Conservation (phyloP, 208 protist species). For the Porcisia hertigi region DNA sequence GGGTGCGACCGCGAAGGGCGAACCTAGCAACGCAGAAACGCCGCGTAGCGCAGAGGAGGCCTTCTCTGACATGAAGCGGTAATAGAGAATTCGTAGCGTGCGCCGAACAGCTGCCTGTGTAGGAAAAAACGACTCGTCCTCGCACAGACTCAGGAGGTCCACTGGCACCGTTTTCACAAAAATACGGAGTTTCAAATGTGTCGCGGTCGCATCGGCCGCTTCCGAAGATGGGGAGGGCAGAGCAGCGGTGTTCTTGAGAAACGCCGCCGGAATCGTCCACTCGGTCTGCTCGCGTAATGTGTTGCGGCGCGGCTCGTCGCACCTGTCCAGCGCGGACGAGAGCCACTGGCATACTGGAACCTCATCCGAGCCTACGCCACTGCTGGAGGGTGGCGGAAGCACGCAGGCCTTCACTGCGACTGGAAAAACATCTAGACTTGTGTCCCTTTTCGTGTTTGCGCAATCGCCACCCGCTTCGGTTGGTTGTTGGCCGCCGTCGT, state of each 20-base stretch:
- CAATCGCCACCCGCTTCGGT: not conserved
- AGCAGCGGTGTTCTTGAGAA: not conserved
- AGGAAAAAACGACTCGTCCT: conserved; percentile 40
- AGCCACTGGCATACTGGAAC: conserved; percentile 23
- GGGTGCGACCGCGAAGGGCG: not conserved
- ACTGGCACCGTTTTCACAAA: conserved; percentile 65
- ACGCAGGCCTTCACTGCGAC: conserved; percentile 28
- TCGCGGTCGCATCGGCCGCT: not conserved
- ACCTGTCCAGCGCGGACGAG: conserved; percentile 3
- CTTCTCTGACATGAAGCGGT: conserved; percentile 31
- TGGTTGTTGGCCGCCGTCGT: not conserved
- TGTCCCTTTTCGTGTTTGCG: not conserved
- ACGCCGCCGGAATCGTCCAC: conserved; percentile 16
- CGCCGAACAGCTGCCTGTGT: conserved; percentile 40
- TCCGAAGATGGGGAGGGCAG: not conserved
- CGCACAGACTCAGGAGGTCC: conserved; percentile 42
- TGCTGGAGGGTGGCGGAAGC: conserved; percentile 6
- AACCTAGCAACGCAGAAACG: not conserved
- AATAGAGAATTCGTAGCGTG: conserved; percentile 46
- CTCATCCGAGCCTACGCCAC: conserved; percentile 6
- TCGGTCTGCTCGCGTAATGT: conserved; percentile 16
- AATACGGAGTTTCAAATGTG: conserved; percentile 38
- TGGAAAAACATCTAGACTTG: conserved; percentile 17
- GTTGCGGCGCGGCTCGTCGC: not conserved
- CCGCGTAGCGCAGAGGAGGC: conserved; percentile 2